A percentile compares a stretch with the other conserved stretches of the same genome.
phyloP scores from a whole-genome alignment of 202 grass and related monocot species.

The Setaria viridis region DNA sequence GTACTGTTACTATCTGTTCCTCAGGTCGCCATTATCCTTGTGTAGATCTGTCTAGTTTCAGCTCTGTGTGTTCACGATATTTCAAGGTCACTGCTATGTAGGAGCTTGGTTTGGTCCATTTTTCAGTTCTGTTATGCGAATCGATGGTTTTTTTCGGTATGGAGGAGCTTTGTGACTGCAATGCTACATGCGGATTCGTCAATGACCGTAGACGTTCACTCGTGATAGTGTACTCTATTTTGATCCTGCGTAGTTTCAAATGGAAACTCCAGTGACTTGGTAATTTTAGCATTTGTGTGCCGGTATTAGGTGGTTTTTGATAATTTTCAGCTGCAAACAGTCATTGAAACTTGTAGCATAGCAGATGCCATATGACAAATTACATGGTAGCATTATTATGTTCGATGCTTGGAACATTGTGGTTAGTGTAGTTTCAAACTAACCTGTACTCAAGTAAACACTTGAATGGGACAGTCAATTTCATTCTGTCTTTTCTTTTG shows the following conservation, averaged over 20 bases:
- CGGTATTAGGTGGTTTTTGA: background rate
- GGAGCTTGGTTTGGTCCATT: background rate
- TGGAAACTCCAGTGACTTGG: background rate
- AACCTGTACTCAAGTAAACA: background rate
- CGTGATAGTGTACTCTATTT: background rate
- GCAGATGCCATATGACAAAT: background rate
- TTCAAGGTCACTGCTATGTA: background rate
- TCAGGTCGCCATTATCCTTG: background rate
- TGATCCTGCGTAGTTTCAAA: too few relatives aligned
- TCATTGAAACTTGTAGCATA: background rate
- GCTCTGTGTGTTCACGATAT: background rate
- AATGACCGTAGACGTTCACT: background rate
- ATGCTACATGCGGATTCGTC: background rate
- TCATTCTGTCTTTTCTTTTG: background rate
- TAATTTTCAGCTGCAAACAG: background rate
- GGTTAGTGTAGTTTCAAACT: background rate
- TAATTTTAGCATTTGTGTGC: background rate
- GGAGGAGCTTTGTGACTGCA: background rate
- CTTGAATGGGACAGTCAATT: background rate
- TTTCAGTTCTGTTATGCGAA: background rate
- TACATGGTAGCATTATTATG: background rate
- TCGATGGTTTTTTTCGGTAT: background rate
- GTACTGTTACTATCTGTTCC: background rate
- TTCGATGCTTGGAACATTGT: background rate
- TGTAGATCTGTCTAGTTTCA: background rate